phyloP scores from a whole-genome alignment of 1,139 yeast species.

The Tardiomyces blankii region DNA sequence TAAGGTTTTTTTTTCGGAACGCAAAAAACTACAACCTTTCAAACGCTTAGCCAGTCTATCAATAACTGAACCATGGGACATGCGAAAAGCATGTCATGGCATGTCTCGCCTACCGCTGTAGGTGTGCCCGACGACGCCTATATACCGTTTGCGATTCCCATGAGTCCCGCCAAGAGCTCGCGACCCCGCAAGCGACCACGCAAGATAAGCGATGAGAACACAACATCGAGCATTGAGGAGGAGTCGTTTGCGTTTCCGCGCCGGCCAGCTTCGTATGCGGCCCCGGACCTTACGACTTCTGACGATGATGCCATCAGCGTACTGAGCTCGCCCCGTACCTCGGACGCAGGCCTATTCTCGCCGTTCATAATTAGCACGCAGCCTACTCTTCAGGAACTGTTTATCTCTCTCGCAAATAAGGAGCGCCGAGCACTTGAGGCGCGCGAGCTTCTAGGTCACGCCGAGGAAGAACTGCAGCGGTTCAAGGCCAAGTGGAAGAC shows the following conservation, averaged over 20 bases:
- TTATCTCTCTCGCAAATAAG: conserved; percentile 25
- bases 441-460: conserved; percentile 16
- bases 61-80: no score
- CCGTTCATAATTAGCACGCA: not conserved
- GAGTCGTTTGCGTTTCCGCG: not conserved
- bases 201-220: not conserved
- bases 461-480: conserved; percentile 6
- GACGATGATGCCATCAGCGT: not conserved
- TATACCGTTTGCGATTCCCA: not conserved
- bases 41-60: no score
- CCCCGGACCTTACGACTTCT: not conserved
- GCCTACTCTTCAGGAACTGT: conserved; percentile 20
- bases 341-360: not conserved
- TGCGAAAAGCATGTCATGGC: conserved; percentile 10
- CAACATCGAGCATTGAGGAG: not conserved
- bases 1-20: no score
- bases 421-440: conserved; percentile 29
- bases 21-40: no score
- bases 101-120: conserved; percentile 3
- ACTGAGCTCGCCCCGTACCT: not conserved
- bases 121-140: not conserved
- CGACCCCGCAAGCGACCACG: not conserved
- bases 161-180: not conserved
- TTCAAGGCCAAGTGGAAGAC: conserved; percentile 5
- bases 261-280: not conserved